phyloP scores from a whole-genome alignment of 2,329 filamentous ascomycete species.

The Apiospora malaysiana region DNA sequence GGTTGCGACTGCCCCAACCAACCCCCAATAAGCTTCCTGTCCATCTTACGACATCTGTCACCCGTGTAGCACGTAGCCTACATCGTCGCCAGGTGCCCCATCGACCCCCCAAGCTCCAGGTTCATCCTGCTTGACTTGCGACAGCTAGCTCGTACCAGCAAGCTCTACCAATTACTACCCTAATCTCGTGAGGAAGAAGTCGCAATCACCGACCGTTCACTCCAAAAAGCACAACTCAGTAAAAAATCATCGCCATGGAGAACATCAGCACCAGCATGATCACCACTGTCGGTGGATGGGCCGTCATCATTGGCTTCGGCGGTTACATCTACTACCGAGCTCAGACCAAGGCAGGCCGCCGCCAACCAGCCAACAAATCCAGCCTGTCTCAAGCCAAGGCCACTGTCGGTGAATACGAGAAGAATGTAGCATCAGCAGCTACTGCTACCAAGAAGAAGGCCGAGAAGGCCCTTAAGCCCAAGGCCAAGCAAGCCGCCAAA shows the following conservation, averaged over 20 bases:
- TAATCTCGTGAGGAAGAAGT: not conserved
- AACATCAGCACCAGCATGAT: constrained; percentile 10
- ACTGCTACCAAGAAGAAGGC: constrained; percentile 42
- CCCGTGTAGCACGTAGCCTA: not conserved
- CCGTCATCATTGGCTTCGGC: constrained; percentile 35
- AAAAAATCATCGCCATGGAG: not conserved
- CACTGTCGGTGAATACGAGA: constrained; percentile 21
- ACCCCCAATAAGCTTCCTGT: not conserved
- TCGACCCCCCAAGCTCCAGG: not conserved
- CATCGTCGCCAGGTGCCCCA: constrained; percentile 5
- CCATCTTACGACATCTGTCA: not conserved
- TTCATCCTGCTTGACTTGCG: not conserved
- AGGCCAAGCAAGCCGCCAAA: constrained; percentile 44
- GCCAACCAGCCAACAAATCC: constrained; percentile 24
- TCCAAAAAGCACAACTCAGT: not conserved
- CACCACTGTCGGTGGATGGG: constrained; percentile 39
- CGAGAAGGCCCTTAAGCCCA: constrained; percentile 44
- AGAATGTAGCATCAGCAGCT: constrained; percentile 27
- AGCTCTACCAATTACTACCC: not conserved
- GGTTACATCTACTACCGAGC: constrained; percentile 30
- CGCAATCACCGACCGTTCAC: not conserved
- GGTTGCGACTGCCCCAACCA: not conserved
- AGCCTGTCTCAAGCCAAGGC: not conserved
- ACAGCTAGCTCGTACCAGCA: constrained; percentile 2
- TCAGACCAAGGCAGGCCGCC: constrained; percentile 26